phyloP scores from a whole-genome alignment of 2,329 filamentous ascomycete genomes.

The Trichoderma koningiopsis region DNA sequence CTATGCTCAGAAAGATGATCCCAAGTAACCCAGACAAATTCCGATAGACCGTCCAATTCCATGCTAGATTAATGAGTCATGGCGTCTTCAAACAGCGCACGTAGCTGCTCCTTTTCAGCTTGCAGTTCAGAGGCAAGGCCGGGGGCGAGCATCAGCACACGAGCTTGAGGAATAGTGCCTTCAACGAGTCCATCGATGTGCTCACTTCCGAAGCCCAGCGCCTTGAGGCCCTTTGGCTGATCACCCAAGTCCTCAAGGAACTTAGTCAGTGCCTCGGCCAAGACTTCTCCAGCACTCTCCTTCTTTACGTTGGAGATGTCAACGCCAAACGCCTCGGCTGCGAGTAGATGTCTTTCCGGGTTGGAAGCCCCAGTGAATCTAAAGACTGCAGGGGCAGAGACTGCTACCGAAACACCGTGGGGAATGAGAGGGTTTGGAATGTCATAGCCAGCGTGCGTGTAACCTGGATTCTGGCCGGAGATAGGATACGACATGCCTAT shows the following conservation, averaged over 20 bases:
- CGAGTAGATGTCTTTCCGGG: constrained; percentile 85
- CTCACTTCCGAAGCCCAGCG: constrained; percentile 73
- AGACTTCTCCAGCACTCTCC: constrained; percentile 85
- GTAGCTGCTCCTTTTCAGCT: constrained; percentile 71
- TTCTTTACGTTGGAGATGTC: constrained; percentile 85
- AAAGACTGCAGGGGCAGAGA: constrained; percentile 92
- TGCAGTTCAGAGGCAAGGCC: constrained; percentile 71
- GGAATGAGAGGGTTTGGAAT: constrained; percentile 81
- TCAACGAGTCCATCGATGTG: constrained; percentile 86
- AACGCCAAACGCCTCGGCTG: constrained; percentile 87
- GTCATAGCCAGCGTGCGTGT: constrained; percentile 85
- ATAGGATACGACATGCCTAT: constrained; percentile 95
- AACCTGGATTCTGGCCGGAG: constrained; percentile 87
- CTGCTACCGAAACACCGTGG: constrained; percentile 92
- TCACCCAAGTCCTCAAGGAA: constrained; percentile 86
- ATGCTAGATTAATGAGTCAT: constrained; percentile 42
- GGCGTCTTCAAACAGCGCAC: constrained; percentile 66
- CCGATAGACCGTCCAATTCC: constrained; percentile 31
- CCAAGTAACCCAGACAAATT: constrained; percentile 61
- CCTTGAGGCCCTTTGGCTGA: constrained; percentile 84
- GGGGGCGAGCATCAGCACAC: constrained; percentile 90
- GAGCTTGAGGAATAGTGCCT: constrained; percentile 87
- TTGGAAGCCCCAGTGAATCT: constrained; percentile 89
- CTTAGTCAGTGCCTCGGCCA: constrained; percentile 77
- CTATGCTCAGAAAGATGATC: constrained; percentile 67